Evolutionary conservation across 1,284 basidiomycete species (phyloP).

Genomic region (Trichosporon asahii): DNA sequence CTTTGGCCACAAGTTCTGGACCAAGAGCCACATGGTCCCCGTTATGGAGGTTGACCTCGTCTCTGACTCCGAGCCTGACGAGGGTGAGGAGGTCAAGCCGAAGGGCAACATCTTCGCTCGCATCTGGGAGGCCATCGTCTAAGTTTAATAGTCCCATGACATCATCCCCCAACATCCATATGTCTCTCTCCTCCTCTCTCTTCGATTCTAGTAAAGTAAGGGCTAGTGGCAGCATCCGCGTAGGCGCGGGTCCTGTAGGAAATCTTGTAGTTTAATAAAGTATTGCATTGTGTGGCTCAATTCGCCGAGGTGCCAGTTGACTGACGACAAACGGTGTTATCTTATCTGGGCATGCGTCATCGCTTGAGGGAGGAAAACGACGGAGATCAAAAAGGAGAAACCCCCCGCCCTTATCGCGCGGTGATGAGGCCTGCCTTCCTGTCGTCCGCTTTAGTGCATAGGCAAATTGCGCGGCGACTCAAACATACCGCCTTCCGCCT

Average conservation of each 20-base stretch:
- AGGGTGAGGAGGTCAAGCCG: constrained; percentile 8
- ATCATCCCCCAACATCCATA: background rate
- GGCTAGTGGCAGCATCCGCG: background rate
- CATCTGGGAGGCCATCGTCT: constrained; percentile 17
- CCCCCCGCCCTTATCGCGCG: no score
- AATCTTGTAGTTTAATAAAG: constrained; percentile 1
- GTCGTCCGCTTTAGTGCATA: no score
- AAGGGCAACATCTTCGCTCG: constrained; percentile 7
- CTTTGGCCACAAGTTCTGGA: constrained; percentile 53
- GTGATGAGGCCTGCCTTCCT: no score
- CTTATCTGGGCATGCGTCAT: no score
- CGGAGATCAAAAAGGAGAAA: no score
- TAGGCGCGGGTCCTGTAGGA: background rate
- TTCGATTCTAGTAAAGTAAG: background rate
- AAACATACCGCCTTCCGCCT: no score
- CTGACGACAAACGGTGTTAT: no score
- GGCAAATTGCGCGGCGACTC: no score
- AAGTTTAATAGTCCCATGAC: constrained; percentile 1
- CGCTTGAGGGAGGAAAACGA: no score
- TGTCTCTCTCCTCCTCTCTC: background rate
- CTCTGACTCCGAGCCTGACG: constrained; percentile 21
- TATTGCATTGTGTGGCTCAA: background rate
- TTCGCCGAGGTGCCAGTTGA: background rate
- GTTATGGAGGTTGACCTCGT: constrained; percentile 36
- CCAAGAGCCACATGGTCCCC: constrained; percentile 30